Evolutionary conservation across 2,329 filamentous ascomycete species (phyloP), one percentile per base, ranked within the genome.

Genomic region (Stagonosporopsis vannaccii): DNA sequence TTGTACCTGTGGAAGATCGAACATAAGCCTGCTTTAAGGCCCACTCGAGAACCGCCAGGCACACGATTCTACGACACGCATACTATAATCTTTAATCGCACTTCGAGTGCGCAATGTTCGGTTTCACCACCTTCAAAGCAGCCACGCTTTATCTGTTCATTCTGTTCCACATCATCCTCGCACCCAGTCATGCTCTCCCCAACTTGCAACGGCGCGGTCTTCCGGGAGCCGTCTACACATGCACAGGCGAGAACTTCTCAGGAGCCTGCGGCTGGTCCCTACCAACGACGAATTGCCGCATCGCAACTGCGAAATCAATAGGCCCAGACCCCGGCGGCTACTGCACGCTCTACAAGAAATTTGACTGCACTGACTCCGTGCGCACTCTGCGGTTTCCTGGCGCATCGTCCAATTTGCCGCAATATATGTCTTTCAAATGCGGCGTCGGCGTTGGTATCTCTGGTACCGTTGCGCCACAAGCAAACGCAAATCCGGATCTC

Each of bases 141-240:
- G 43, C 56, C 25, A 20, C 49, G 13, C 37, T 55, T 19, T 49
- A 44, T 19, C 17, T 53, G 22, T 40, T 59, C 35, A 37, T 59
- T n/a, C n/a, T 67, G 8, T 19, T 61, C 17, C 42, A 52, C 53
- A 39, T 19, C 55, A 17, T 51, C 56, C 43, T 63, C 33, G 53
- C 56, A 22, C n/a, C 59, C 26, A 44, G 33, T 25, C 36, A 62
- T 15, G 62, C 61, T 13, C 56, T 45, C 15, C 62, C 55, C n/a
- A 59, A 26, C 15, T 51, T 71, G 17, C 59, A 64, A 17, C 63
- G 62, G 9, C 71, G 71, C 32, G 71, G 70, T n/a, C 71, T 75
- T 20, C 69, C 72, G 17, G 72, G 72, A 22, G 72, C 70, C 20
- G 69, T 74, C 19, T 75, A 74, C 60, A 67, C 68, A 12, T 75